These are phyloP conservation scores for Petunia hybrid DNA, from an alignment of 305 asterid genomes.

Conservation along the genomic window DNA sequence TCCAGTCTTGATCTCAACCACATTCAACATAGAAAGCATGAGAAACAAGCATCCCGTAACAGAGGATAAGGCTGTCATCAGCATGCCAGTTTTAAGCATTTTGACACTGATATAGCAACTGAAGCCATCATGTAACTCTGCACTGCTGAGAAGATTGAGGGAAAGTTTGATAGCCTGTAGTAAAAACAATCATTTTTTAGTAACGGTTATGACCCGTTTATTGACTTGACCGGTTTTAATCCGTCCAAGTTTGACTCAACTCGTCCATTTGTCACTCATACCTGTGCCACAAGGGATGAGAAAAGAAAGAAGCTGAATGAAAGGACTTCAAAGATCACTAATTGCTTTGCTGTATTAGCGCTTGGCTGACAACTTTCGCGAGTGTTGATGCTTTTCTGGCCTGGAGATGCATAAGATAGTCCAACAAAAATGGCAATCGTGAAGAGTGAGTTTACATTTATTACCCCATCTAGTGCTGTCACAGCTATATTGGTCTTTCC, in stretches of 20 bases:
- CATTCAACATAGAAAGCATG: slow-evolving; percentile 57
- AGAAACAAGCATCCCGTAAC: slow-evolving; percentile 55
- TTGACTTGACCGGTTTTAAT: slow-evolving; percentile 1
- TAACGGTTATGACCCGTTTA: too few relatives aligned
- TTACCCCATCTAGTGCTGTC: slow-evolving; percentile 50
- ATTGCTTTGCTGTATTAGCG: slow-evolving; percentile 34
- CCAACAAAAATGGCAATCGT: slow-evolving; percentile 50
- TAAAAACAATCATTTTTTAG: too few relatives aligned
- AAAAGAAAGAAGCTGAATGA: slow-evolving; percentile 64
- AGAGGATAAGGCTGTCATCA: slow-evolving; percentile 58
- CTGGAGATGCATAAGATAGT: slow-evolving; percentile 41
- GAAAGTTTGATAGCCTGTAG: slow-evolving; percentile 54
- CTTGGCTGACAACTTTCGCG: slow-evolving; percentile 41
- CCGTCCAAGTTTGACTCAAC: too few relatives aligned
- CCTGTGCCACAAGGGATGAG: slow-evolving; percentile 54
- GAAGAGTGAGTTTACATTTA: slow-evolving; percentile 56
- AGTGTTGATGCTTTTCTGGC: slow-evolving; percentile 35
- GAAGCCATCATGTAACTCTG: slow-evolving; percentile 46
- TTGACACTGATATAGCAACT: slow-evolving; percentile 50
- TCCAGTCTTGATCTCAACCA: slow-evolving; percentile 59
- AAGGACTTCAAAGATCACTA: slow-evolving; percentile 55
- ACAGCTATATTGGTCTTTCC: slow-evolving; percentile 42
- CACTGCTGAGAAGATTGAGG: slow-evolving; percentile 47
- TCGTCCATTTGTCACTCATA: too few relatives aligned
- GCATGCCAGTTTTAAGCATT: slow-evolving; percentile 49